A percentile compares a stretch with the other conserved stretches of the same genome.
phyloP scores from a whole-genome alignment of 352 stramenopile species.

The Plasmopara viticola region DNA sequence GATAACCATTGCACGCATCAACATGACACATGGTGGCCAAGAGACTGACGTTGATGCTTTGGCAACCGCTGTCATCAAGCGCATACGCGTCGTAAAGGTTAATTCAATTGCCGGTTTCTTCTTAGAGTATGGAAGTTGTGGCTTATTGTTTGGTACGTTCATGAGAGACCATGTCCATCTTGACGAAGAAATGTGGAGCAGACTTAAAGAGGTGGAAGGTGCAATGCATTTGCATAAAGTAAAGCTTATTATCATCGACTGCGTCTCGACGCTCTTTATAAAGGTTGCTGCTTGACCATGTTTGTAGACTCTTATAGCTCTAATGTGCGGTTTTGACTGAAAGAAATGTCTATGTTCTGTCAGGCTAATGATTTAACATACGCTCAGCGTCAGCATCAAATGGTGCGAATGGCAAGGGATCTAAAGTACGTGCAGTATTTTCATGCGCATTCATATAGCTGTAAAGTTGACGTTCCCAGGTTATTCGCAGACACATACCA shows the following conservation, averaged over 20 bases:
- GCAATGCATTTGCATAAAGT: constrained; percentile 35
- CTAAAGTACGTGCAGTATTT: constrained; percentile 31
- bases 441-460: neutral
- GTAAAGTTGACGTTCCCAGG: constrained; percentile 17
- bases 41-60: constrained; percentile 18
- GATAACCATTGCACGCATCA: constrained; percentile 36
- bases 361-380: constrained; percentile 34
- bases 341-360: neutral
- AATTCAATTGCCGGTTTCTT: constrained; percentile 38
- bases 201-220: constrained; percentile 51
- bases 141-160: neutral
- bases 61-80: constrained; percentile 28
- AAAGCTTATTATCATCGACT: constrained; percentile 73
- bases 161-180: neutral
- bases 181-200: constrained; percentile 16
- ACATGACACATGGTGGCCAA: constrained; percentile 8
- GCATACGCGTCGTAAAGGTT: constrained; percentile 38
- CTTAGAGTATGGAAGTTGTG: constrained; percentile 26
- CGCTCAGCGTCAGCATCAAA: constrained; percentile 39
- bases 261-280: constrained; percentile 48
- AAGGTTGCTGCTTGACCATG: constrained; percentile 29
- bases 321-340: neutral
- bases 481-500: constrained; percentile 57
- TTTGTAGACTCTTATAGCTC: too few species aligned
- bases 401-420: constrained; percentile 42